Evolutionary conservation across 2,329 filamentous ascomycete genomes (phyloP), one percentile per base, ranked within the genome.

Genomic region (Diaporthe australafricana): DNA sequence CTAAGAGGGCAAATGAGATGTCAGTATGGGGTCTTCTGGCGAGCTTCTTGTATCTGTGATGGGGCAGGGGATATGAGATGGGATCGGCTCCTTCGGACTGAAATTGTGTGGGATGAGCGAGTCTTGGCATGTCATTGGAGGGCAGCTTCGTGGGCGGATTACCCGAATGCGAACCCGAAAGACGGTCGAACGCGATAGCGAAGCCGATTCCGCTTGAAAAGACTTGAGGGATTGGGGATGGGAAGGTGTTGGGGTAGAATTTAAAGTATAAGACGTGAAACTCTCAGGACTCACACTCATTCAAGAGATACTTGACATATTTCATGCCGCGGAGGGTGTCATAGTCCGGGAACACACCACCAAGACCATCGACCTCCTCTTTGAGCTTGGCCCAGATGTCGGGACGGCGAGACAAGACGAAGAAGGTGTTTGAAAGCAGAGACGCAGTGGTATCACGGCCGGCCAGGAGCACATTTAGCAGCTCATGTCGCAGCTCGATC

Each of bases 221-320:
- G 25, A 8, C 1, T 16, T 20, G 3, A 30, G 6, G 22, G 47
- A 14, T 8, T 8, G 38, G 38, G 38, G 9, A 40, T 40, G 38
- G 30, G 30, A n/a, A 56, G 12, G 11, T 3, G 14, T 38, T 8
- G 52, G 5, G 32, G 20, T 3, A 22, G n/a, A 17, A 30, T 7
- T 2, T 45, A 2, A n/a, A 45, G 17, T n/a, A 25, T 7, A 27
- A 17, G 22, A n/a, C 11, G 14, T 8, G 6, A 55, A 55, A 32
- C 5, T 30, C 1, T 11, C 56, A 22, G 48, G 5, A 71, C 75
- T 74, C 78, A 86, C 85, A 82, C 78, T 88, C 86, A 70, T 87
- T 86, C 62, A 87, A 52, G 42, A 83, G 83, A 75, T 79, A 84
- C 71, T 83, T 82, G 63, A 88, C 76, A 73, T 87, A 87, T 71